Evolutionary conservation across 2,329 filamentous ascomycete species (phyloP).

Genomic region (Rutstroemia sydowiana): DNA sequence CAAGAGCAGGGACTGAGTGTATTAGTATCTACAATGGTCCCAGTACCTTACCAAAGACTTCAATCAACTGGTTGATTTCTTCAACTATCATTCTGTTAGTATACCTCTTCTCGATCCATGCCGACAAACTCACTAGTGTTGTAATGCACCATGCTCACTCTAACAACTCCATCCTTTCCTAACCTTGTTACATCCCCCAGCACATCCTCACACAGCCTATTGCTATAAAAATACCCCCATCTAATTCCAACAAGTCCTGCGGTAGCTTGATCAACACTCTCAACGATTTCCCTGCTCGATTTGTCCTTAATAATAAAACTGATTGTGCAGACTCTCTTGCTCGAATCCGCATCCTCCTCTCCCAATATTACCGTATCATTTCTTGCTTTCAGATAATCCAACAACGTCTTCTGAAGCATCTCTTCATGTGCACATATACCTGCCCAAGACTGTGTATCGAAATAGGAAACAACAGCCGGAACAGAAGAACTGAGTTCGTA

Average conservation of each 20-base stretch:
- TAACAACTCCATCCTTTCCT: slow-evolving; percentile 53
- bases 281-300: slow-evolving; percentile 50
- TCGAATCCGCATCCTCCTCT: slow-evolving; percentile 39
- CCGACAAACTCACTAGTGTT: slow-evolving; percentile 51
- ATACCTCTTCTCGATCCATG: background rate
- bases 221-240: slow-evolving; percentile 63
- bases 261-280: slow-evolving; percentile 51
- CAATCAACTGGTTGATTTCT: slow-evolving; percentile 47
- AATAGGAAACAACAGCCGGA: slow-evolving; percentile 53
- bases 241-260: slow-evolving; percentile 50
- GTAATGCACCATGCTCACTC: slow-evolving; percentile 68
- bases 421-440: slow-evolving; percentile 52
- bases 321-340: slow-evolving; percentile 55
- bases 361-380: slow-evolving; percentile 52
- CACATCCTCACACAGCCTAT: slow-evolving; percentile 52
- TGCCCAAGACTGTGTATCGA: slow-evolving; percentile 43
- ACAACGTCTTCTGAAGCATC: slow-evolving; percentile 48
- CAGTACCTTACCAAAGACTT: slow-evolving; percentile 38
- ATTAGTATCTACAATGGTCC: slow-evolving; percentile 3
- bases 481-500: slow-evolving; percentile 64
- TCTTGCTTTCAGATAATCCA: slow-evolving; percentile 49
- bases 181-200: too few species aligned
- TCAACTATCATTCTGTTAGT: slow-evolving; percentile 37
- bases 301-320: slow-evolving; percentile 55
- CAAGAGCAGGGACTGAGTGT: too few species aligned